A percentile compares a stretch with the other conserved stretches of the same genome.
Evolutionary conservation across 305 asterid species (phyloP).

Genomic region (Stenogyne calaminthoides): DNA sequence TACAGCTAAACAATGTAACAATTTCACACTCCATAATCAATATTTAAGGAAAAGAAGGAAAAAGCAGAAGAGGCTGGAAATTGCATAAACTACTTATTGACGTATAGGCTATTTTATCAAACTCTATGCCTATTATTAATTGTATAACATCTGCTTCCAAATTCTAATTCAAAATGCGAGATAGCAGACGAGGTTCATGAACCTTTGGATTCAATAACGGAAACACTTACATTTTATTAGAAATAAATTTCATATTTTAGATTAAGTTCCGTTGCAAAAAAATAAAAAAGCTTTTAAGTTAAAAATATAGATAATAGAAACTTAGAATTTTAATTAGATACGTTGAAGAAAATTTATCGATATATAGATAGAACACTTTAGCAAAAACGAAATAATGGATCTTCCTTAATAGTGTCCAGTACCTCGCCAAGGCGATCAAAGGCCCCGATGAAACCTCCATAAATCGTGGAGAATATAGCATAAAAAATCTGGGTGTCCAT

Average conservation of each 20-base stretch:
- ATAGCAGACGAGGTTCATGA: constrained; percentile 15
- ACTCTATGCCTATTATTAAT: background rate
- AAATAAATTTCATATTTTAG: constrained; percentile 6
- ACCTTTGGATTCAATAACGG: constrained; percentile 13
- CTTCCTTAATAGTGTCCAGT: constrained; percentile 28
- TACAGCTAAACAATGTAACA: constrained; percentile 10
- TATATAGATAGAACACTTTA: constrained; percentile 17
- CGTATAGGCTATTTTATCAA: background rate
- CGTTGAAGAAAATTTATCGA: constrained; percentile 7
- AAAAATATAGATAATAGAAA: constrained; percentile 1
- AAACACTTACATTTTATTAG: constrained; percentile 6
- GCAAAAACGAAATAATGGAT: constrained; percentile 12
- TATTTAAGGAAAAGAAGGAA: too few species aligned
- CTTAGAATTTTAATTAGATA: constrained; percentile 9
- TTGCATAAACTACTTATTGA: background rate
- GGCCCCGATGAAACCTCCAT: constrained; percentile 86
- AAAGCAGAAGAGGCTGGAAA: constrained; percentile 4
- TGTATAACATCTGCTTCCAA: constrained; percentile 15
- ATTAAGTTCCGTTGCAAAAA: background rate
- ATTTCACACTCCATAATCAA: constrained; percentile 12
- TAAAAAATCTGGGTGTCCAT: constrained; percentile 88
- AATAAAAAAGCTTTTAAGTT: background rate
- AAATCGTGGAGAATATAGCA: constrained; percentile 73
- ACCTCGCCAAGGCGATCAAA: constrained; percentile 91
- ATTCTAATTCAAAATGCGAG: constrained; percentile 20